Base-by-base conservation (phyloP, 2,329 filamentous ascomycete genomes). In the Penicillium hesseltinei region DNA sequence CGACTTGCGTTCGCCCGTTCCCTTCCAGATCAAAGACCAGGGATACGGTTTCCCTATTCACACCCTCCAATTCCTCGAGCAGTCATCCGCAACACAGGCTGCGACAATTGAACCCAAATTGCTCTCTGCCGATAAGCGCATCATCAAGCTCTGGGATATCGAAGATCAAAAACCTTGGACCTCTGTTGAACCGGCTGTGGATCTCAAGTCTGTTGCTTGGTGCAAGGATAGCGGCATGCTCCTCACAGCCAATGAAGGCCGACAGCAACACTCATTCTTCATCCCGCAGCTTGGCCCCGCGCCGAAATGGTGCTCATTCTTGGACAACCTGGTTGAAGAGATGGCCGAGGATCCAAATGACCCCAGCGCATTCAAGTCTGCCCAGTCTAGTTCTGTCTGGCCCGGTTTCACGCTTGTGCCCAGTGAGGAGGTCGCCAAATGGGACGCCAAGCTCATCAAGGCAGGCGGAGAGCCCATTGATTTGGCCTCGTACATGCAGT, bases 391-490 rank as follows among this genome's bases (percentile, higher is more conserved):
- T 77, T 88, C 94, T 66, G 91, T 94, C 10, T 99, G 99, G 80
- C 94, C 99, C 77, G 97, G 99, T 77, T 97, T 93, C 85, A 99
- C 97, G 77, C 99, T 99, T 84, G 81, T 99, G 71, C 96, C 93
- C 2, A 75, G 91, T 60, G 86, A 90, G 43, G 92, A 99, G 73
- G 82, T 99, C 52, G 89, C 90, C 67, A 85, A 88, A 36, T 84
- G 99, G 64, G 95, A 91, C 72, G 50, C 42, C 11, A 52, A 52
- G 29, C 50, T 52, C 21, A 52, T 52, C 50, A 52, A 52, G 50
- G 50, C 50, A 36, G 50, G 50, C 31, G 50, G 50, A 52, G 40
- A 52, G 0, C 92, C 92, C 29, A 94, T 90, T 69, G 79, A 97
- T 21, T 80, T 99, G 40, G 84, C 93, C 44, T 94, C 94, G 43